These are phyloP conservation scores for Claviceps arundinis DNA, from an alignment of 2,329 filamentous ascomycete genomes.

Conservation along the genomic window DNA sequence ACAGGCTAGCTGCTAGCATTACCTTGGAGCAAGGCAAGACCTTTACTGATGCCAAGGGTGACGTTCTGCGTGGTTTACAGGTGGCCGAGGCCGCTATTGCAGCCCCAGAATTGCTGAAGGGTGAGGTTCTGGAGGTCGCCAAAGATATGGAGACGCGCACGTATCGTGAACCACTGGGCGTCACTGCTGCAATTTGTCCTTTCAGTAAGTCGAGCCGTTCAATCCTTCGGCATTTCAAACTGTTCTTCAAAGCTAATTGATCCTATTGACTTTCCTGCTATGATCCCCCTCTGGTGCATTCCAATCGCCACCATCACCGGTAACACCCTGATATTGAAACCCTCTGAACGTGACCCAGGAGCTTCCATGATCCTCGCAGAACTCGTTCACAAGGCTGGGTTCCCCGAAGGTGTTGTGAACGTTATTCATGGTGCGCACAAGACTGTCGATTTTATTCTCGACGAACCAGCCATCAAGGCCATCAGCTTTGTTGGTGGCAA, in stretches of 20 bases:
- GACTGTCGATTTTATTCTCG: constrained; percentile 76
- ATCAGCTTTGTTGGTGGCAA: constrained; percentile 79
- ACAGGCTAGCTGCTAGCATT: constrained; percentile 71
- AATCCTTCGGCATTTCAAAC: not conserved
- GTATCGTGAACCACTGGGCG: constrained; percentile 69
- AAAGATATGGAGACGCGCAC: constrained; percentile 84
- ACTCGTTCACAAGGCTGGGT: constrained; percentile 65
- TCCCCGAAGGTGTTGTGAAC: constrained; percentile 72
- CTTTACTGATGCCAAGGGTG: constrained; percentile 67
- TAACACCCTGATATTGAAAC: constrained; percentile 76
- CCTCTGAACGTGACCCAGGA: constrained; percentile 73
- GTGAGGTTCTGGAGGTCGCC: constrained; percentile 71
- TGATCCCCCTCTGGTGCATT: constrained; percentile 88
- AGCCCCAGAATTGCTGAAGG: constrained; percentile 70
- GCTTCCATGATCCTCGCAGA: constrained; percentile 78
- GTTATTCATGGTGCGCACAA: constrained; percentile 68
- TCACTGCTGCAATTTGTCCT: constrained; percentile 73
- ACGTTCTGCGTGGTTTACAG: constrained; percentile 70
- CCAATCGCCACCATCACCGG: constrained; percentile 73
- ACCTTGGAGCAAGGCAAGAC: constrained; percentile 85
- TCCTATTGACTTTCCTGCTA: constrained; percentile 66
- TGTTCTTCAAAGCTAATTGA: constrained; percentile 4
- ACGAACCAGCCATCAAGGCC: constrained; percentile 75
- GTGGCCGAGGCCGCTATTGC: constrained; percentile 73
- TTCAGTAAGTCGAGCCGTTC: constrained; percentile 46